A percentile compares a stretch with the other conserved stretches of the same genome.
Conservation (phyloP, 257 asterid genomes). For the Capsicum pubescens region DNA sequence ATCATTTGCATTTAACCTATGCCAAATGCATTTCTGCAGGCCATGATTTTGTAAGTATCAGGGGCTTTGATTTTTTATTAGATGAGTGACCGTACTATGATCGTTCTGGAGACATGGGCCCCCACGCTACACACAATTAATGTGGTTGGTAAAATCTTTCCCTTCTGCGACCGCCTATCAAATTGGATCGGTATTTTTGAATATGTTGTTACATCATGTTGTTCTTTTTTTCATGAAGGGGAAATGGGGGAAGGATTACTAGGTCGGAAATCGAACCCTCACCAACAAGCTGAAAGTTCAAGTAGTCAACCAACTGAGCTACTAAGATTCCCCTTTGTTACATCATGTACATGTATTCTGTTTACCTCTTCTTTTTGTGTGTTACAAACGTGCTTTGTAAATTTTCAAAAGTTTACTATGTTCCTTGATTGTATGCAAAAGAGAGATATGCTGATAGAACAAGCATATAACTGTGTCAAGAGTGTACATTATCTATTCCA, state of each 20-base stretch:
- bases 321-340: not conserved
- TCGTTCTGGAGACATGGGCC: not conserved
- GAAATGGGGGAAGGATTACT: no score
- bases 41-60: not conserved
- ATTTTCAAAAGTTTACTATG: not conserved
- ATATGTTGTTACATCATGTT: not conserved
- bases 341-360: not conserved
- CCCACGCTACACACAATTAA: not conserved
- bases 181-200: constrained; percentile 11
- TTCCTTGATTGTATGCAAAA: not conserved
- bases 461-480: not conserved
- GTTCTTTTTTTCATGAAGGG: no score
- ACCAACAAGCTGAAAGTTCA: no score
- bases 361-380: not conserved
- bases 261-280: no score
- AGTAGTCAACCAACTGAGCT: no score
- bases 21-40: not conserved
- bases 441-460: not conserved
- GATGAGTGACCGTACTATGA: not conserved
- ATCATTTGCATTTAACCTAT: not conserved
- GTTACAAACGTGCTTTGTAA: not conserved
- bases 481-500: not conserved
- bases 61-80: not conserved
- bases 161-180: not conserved
- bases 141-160: not conserved